phyloP scores from a whole-genome alignment of 768 basidiomycete genomes.

The Lentinula detonsa region DNA sequence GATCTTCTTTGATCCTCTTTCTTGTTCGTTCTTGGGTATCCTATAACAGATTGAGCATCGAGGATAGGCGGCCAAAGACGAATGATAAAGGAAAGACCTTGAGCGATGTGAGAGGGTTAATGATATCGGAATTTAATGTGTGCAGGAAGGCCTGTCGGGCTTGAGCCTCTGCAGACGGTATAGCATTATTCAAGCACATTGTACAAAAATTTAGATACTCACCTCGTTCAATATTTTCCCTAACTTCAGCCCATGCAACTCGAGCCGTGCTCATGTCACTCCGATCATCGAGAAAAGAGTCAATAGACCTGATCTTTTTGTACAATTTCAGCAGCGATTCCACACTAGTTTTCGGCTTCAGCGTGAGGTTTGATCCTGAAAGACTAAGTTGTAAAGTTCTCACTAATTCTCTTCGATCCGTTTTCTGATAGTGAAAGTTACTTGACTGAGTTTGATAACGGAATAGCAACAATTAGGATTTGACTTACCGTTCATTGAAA shows the following conservation, averaged over 20 bases:
- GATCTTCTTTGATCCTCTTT: constrained; percentile 85
- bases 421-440: constrained; percentile 40
- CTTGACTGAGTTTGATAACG: constrained; percentile 11
- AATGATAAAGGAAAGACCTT: constrained; percentile 38
- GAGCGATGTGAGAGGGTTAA: constrained; percentile 58
- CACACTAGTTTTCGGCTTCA: constrained; percentile 36
- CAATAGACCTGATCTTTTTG: constrained; percentile 62
- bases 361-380: not conserved
- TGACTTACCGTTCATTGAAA: constrained; percentile 75
- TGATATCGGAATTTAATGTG: constrained; percentile 67
- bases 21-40: constrained; percentile 91
- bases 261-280: constrained; percentile 58
- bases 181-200: constrained; percentile 6
- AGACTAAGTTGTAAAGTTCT: constrained; percentile 19
- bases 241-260: constrained; percentile 76
- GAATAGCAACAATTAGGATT: constrained; percentile 9
- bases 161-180: constrained; percentile 58
- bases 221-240: constrained; percentile 85
- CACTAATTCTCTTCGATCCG: constrained; percentile 85
- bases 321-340: constrained; percentile 71
- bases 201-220: constrained; percentile 12
- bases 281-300: constrained; percentile 69
- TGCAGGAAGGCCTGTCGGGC: constrained; percentile 73
- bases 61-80: not conserved
- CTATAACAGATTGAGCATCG: constrained; percentile 28